Conservation (phyloP, 257 asterid genomes). For the Nicotiana sylvestris region DNA sequence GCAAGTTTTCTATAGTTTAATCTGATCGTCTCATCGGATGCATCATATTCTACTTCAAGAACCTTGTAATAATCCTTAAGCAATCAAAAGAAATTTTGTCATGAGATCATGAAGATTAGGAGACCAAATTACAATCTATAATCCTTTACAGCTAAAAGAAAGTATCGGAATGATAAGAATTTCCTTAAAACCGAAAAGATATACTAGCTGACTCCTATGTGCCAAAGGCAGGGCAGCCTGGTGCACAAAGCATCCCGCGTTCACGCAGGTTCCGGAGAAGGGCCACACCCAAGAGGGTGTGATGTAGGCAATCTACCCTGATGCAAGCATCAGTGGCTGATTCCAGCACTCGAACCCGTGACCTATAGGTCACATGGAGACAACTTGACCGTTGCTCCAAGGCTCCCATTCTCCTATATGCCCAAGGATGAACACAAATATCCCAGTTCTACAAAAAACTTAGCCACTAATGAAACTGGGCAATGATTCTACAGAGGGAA, state of each 20-base stretch:
- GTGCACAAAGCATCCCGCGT: too few relatives aligned
- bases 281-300: too few relatives aligned
- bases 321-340: too few relatives aligned
- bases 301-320: too few relatives aligned
- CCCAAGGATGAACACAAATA: background rate
- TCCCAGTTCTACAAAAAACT: background rate
- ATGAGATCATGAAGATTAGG: background rate
- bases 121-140: background rate
- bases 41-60: conserved; percentile 64
- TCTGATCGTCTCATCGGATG: conserved; percentile 61
- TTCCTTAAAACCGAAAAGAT: background rate
- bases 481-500: background rate
- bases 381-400: too few relatives aligned
- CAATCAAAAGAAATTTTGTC: conserved; percentile 3
- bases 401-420: background rate
- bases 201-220: background rate
- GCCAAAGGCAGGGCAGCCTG: background rate
- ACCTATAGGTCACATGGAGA: too few relatives aligned
- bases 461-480: background rate
- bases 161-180: background rate
- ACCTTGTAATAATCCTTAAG: conserved; percentile 63
- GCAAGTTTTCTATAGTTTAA: conserved; percentile 60
- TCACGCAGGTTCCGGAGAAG: too few relatives aligned
- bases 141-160: background rate
- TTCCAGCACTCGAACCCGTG: too few relatives aligned